Evolutionary conservation across 2,329 filamentous ascomycete species (phyloP).

Genomic region (Septoria petroselini): DNA sequence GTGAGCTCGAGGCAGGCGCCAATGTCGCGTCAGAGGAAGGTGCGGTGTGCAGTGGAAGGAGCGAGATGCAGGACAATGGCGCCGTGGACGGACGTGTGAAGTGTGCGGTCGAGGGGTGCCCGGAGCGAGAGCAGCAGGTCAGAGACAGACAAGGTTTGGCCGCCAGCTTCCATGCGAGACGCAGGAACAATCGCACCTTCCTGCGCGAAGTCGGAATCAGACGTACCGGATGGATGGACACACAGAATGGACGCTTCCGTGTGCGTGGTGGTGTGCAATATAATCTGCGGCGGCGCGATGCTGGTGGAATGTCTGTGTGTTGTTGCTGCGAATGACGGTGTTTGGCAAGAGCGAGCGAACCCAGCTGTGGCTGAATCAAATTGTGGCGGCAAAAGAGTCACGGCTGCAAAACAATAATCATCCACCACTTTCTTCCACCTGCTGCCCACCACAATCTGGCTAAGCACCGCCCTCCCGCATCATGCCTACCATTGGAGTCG

Average conservation of each 20-base stretch:
- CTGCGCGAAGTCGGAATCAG: not conserved
- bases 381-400: slow-evolving; percentile 5
- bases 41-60: not conserved
- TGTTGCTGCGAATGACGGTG: no score
- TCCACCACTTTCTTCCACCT: not conserved
- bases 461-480: slow-evolving; percentile 38
- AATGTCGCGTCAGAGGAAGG: no score
- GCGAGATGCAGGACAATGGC: not conserved
- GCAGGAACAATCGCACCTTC: no score
- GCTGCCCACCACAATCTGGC: slow-evolving; percentile 1
- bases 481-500: slow-evolving; percentile 95
- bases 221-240: no score
- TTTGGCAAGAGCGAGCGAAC: no score
- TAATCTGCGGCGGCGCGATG: no score
- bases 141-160: slow-evolving; percentile 4
- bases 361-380: not conserved
- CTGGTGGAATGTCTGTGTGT: no score
- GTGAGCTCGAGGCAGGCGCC: not conserved
- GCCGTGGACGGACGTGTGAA: no score
- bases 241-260: no score
- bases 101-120: not conserved
- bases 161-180: slow-evolving; percentile 1
- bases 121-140: not conserved
- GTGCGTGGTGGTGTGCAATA: no score
- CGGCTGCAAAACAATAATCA: no score